Evolutionary conservation across 176 grass and related monocot species (phyloP), one percentile per base, ranked within the genome.

Genomic region (Bromus sterilis): DNA sequence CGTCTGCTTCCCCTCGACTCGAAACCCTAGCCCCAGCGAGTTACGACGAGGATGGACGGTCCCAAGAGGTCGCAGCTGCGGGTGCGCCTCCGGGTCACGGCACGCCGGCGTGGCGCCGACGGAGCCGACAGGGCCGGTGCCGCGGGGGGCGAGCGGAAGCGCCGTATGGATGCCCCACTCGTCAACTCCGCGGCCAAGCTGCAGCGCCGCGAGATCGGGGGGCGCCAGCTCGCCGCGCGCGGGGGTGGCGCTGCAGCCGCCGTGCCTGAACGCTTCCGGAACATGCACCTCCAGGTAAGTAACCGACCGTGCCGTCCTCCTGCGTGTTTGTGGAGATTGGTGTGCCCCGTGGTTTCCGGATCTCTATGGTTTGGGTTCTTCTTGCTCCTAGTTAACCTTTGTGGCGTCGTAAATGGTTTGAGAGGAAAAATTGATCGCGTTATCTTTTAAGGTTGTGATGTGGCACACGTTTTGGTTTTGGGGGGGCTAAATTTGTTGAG

Each of bases 171-270:
- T 10, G 82, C 71, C 33, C 79, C 78, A 13, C 59, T 84, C 4
- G 43, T 91, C 11, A 98, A 94, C 59, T 98, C 95, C 0, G 92
- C 91, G 16, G 82, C 88, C 53, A 98, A 98, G 95, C 92, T 98
- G 44, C 86, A 89, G 84, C 78, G 81, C 40, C 95, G 95, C 18
- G 95, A 98, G 90, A 94, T 98, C 74, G 92, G 95, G 12, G 86
- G 84, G 0, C 88, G 82, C 10, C 79, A 89, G 87, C 88, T 87
- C 66, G 90, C 90, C 6, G 58, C 88, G 70, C 77, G 71, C 65
- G 76, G 87, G 16, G 82, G 89, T 3, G 88, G 86, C 4, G 83
- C 88, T 44, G 87, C 85, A 15, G 86, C 92, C 34, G 79, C 83
- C 60, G 90, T 89, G 23, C 90, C 90, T 37, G 92, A 98, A 81